Base-by-base conservation (phyloP, 2,329 filamentous ascomycete genomes). In the Penicillium sumatraense region DNA sequence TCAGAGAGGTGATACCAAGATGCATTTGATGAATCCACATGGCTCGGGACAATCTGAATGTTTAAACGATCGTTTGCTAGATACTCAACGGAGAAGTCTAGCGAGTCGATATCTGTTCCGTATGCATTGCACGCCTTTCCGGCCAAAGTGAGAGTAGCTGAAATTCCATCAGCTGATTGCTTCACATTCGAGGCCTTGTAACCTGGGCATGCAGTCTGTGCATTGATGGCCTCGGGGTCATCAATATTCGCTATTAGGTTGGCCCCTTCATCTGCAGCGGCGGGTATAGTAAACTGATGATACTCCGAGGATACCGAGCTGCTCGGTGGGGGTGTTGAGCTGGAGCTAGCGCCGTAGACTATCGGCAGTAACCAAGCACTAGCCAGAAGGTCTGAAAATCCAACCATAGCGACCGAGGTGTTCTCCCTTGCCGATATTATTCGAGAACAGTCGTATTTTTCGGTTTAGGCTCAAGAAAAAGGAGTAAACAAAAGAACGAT, bases 1-100 rank as follows among this genome's bases (percentile, higher is more conserved):
- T 89, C 85, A 0, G 88, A 82, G 2, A 91, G 78, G 14, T 87
- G 72, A 66, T 88, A 93, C 79, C 86, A 88, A 1, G 86, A 86
- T 31, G 77, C 77, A 60, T 91, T 90, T 3, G 81, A 80, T 1
- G 80, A 62, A 49, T 81, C 82, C 31, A 91, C 72, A 64, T 87
- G 80, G 6, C 84, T 82, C 1, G 89, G 89, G 16, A 81, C 77
- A 51, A 96, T 91, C 62, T 87, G 85, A 47, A 95, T 78, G 52
- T 88, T 86, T 36, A 95, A 72, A 1, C 89, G 81, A 62, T 90
- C 83, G 14, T 75, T 73, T 5, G 83, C 81, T 68, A 90, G 86
- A 61, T 87, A 88, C 65, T 87, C 83, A 11, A 95, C 87, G 3
- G 84, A 81, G 27, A 96, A 76, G 31, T 80, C 82, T 46, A 96